phyloP scores from a whole-genome alignment of 2,329 filamentous ascomycete genomes.

The Aspergillus clavatus region DNA sequence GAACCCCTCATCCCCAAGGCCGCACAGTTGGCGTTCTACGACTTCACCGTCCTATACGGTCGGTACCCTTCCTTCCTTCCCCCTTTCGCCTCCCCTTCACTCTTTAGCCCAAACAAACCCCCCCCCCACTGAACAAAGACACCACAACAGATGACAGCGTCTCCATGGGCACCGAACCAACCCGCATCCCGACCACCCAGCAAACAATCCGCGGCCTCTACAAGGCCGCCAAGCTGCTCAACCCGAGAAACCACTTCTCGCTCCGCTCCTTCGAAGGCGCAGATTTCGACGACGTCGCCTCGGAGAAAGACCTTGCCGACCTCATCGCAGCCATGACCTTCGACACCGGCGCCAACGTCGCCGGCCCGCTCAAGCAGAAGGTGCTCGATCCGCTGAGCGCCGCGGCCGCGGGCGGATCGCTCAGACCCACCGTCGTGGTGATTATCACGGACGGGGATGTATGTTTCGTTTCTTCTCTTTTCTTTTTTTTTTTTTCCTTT shows the following conservation, averaged over 20 bases:
- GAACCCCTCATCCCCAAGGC: slow-evolving; percentile 1
- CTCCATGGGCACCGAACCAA: slow-evolving; percentile 2
- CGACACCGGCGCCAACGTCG: slow-evolving; percentile 1
- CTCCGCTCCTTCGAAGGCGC: slow-evolving; percentile 2
- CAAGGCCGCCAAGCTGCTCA: slow-evolving; percentile 2
- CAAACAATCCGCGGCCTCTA: slow-evolving; percentile 1
- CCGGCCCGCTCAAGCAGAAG: not conserved
- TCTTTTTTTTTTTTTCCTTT: too few relatives aligned
- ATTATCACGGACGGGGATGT: slow-evolving; percentile 4
- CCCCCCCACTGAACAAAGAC: not conserved
- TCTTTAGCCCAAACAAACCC: not conserved
- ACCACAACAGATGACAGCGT: slow-evolving; percentile 4
- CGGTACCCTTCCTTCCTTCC: not conserved
- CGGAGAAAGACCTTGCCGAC: not conserved
- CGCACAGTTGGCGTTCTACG: slow-evolving; percentile 4
- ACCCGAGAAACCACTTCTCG: slow-evolving; percentile 1
- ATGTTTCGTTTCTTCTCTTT: not conserved
- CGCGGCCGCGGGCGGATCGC: not conserved
- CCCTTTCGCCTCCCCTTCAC: too few relatives aligned
- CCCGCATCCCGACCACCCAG: slow-evolving; percentile 1
- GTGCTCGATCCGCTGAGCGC: slow-evolving; percentile 1
- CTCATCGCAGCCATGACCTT: slow-evolving; percentile 1
- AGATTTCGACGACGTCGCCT: not conserved
- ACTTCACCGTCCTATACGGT: slow-evolving; percentile 5
- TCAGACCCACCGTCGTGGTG: slow-evolving; percentile 1